Evolutionary conservation across 768 basidiomycete species (phyloP), one percentile per base, ranked within the genome.

Genomic region (Macrolepiota fuliginosa): DNA sequence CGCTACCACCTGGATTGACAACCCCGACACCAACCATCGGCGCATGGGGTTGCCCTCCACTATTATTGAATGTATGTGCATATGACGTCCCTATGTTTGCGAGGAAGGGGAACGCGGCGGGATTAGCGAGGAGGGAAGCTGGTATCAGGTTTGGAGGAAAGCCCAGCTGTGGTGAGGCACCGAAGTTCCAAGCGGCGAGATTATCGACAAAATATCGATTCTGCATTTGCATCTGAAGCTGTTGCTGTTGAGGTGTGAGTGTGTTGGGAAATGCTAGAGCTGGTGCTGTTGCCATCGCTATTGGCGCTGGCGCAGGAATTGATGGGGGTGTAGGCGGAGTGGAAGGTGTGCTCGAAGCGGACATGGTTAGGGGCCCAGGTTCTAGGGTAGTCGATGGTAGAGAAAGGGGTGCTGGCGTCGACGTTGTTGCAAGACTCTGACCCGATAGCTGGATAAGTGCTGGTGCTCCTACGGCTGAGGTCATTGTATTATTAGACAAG

Each of bases 81-180:
- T 59, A 59, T 1, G 58, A 42, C 12, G 58, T 36, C 5, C 46
- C 51, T 25, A 58, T 22, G 11, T 50, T 58, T 22, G 57, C 50
- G 27, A 59, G 52, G 24, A 45, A 54, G 1, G 51, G 59, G 22
- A 54, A 42, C 22, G 53, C 29, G 5, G 27, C 52, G 17, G 59
- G 52, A 35, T 54, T 46, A 12, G 25, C 12, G 22, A 58, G 22
- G 13, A 61, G 32, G 15, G 51, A 54, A 25, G 40, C 40, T 2
- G 59, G 49, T 29, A 47, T 57, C 42, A 57, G 35, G 10, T 47
- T 22, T 11, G 13, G 35, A 4, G 29, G 47, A 9, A 25, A 15
- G 24, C 13, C 39, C 6, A 17, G 37, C 22, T 45, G 42, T 19
- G 15, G 42, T 45, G 42, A 45, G 42, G 47, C n/a, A 7, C 46